phyloP scores from a whole-genome alignment of 2,329 filamentous ascomycete species.

The Colletotrichum orbiculare region DNA sequence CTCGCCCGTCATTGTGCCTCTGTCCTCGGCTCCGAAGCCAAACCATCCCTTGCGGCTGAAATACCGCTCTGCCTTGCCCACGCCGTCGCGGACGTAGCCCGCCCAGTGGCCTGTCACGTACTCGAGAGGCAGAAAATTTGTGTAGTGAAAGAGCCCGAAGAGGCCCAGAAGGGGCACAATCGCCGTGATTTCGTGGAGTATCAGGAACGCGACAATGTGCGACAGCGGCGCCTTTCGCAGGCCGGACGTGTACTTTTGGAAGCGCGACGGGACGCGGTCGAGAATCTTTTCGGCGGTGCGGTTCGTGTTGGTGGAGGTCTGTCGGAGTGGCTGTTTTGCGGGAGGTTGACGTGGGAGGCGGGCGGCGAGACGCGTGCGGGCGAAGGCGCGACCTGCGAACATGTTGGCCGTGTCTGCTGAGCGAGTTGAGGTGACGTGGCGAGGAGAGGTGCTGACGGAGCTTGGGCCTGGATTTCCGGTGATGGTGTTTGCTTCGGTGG shows the following conservation, averaged over 20 bases:
- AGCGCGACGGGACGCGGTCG: conserved; percentile 69
- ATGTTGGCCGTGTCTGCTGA: too few species aligned
- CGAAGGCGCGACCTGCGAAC: too few species aligned
- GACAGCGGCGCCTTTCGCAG: conserved; percentile 82
- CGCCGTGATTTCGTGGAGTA: conserved; percentile 93
- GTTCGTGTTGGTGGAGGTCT: conserved; percentile 39
- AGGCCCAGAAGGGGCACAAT: conserved; percentile 82
- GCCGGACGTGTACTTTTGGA: conserved; percentile 75
- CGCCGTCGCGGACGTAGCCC: conserved; percentile 67
- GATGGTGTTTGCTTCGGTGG: too few species aligned
- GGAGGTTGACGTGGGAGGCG: too few species aligned
- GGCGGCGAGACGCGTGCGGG: too few species aligned
- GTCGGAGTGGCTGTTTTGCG: background rate
- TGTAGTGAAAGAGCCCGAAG: conserved; percentile 83
- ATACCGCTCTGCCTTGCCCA: conserved; percentile 81
- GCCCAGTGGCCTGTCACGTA: conserved; percentile 64
- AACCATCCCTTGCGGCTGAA: conserved; percentile 87
- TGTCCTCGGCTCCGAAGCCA: conserved; percentile 59
- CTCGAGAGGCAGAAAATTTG: conserved; percentile 74
- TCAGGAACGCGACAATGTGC: conserved; percentile 85
- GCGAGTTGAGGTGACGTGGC: too few species aligned
- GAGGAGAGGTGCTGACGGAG: too few species aligned
- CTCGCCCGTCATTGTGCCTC: conserved; percentile 42
- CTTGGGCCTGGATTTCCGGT: too few species aligned
- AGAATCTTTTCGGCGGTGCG: conserved; percentile 56